These are phyloP conservation scores for Colletotrichum sp. DNA, from an alignment of 2,329 filamentous ascomycete genomes.

Conservation along the genomic window DNA sequence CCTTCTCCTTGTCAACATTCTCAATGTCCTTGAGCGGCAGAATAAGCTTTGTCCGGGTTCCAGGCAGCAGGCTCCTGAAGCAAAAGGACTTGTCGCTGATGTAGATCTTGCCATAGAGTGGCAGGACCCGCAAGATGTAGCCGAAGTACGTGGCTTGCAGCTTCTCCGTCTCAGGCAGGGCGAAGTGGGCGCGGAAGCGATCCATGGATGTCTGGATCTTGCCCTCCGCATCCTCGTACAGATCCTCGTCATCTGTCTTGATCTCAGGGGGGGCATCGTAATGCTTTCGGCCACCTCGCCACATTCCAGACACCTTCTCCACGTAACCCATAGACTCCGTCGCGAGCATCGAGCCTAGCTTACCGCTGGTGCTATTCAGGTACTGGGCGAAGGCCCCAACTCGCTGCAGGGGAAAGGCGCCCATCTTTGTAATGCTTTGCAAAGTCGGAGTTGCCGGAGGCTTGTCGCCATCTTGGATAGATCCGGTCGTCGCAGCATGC, in stretches of 20 bases:
- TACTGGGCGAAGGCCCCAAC: conserved; percentile 85
- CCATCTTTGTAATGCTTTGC: conserved; percentile 62
- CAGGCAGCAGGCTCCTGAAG: conserved; percentile 89
- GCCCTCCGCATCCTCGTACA: conserved; percentile 64
- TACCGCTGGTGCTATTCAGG: conserved; percentile 77
- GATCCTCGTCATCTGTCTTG: conserved; percentile 57
- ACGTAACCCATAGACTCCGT: conserved; percentile 96
- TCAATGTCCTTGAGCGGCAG: conserved; percentile 90
- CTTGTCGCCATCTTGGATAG: conserved; percentile 31
- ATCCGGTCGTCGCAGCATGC: conserved; percentile 46
- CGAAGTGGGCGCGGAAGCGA: conserved; percentile 89
- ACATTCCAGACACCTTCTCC: conserved; percentile 97
- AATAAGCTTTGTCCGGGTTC: conserved; percentile 90
- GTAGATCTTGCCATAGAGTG: conserved; percentile 96
- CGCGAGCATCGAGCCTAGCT: conserved; percentile 82
- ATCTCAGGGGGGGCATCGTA: conserved; percentile 70
- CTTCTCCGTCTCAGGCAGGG: conserved; percentile 81
- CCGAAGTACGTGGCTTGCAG: conserved; percentile 91
- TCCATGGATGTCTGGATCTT: conserved; percentile 73
- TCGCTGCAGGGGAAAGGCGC: conserved; percentile 80
- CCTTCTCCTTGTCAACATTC: conserved; percentile 93
- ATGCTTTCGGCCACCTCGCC: conserved; percentile 88
- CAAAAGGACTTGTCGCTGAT: conserved; percentile 88
- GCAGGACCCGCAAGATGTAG: conserved; percentile 87
- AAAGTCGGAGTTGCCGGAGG: conserved; percentile 45